phyloP scores from a whole-genome alignment of 2,329 filamentous ascomycete genomes.

The Cordyceps cateniannulata region DNA sequence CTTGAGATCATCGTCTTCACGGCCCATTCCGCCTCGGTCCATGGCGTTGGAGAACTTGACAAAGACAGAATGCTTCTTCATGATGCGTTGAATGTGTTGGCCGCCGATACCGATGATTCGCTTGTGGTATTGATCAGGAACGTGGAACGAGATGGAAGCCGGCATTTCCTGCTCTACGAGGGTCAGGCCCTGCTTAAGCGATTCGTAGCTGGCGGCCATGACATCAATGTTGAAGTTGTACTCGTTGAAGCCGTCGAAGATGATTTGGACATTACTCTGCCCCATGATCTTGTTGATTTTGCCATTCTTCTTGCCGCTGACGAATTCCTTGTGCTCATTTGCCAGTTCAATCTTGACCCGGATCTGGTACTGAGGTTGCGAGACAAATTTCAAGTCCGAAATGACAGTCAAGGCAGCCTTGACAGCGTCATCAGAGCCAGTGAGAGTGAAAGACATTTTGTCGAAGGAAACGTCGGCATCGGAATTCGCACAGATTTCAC shows the following conservation, averaged over 20 bases:
- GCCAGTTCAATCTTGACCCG: constrained; percentile 97
- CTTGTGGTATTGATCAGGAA: constrained; percentile 98
- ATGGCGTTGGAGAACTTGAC: constrained; percentile 99
- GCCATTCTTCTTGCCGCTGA: constrained; percentile 98
- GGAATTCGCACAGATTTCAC: constrained; percentile 93
- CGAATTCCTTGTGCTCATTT: constrained; percentile 99
- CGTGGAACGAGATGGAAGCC: constrained; percentile 97
- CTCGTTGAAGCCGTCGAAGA: constrained; percentile 98
- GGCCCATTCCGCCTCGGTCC: constrained; percentile 87
- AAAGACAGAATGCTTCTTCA: constrained; percentile 99
- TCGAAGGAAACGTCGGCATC: constrained; percentile 93
- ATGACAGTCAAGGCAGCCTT: constrained; percentile 94
- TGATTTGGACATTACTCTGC: constrained; percentile 97
- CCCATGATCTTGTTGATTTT: constrained; percentile 99
- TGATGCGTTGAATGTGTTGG: constrained; percentile 97
- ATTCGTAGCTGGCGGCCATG: constrained; percentile 84
- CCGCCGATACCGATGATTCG: constrained; percentile 98
- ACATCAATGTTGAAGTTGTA: constrained; percentile 99
- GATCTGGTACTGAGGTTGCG: constrained; percentile 83
- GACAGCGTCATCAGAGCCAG: constrained; percentile 91
- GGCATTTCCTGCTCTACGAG: constrained; percentile 99
- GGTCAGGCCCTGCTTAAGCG: constrained; percentile 84
- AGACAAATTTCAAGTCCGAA: constrained; percentile 83
- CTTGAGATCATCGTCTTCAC: constrained; percentile 96
- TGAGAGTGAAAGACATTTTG: constrained; percentile 87